phyloP scores from a whole-genome alignment of 768 basidiomycete species.

The Leccinum variicolor region DNA sequence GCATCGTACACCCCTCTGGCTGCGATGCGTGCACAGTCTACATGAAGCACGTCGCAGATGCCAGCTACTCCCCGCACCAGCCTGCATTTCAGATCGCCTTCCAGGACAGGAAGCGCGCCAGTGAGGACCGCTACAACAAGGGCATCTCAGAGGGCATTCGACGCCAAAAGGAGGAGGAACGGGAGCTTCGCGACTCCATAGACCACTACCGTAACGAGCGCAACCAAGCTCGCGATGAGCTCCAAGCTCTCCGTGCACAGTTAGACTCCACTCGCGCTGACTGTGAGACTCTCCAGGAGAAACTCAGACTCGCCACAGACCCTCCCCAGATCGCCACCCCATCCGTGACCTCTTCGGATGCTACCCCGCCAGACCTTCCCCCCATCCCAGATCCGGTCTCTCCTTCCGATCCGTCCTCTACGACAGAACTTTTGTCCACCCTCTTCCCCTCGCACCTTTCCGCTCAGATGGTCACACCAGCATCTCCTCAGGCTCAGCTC shows the following conservation, averaged over 20 bases:
- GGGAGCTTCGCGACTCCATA: conserved; percentile 30
- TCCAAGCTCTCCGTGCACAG: conserved; percentile 31
- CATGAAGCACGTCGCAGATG: conserved; percentile 39
- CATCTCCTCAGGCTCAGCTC: conserved; percentile 33
- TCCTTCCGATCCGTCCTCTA: conserved; percentile 12
- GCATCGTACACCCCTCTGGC: conserved; percentile 38
- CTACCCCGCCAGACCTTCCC: conserved; percentile 6
- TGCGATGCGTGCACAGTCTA: conserved; percentile 38
- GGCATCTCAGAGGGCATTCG: conserved; percentile 39
- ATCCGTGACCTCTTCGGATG: conserved; percentile 1
- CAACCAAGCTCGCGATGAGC: conserved; percentile 34
- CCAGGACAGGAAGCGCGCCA: conserved; percentile 36
- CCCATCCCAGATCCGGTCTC: conserved; percentile 1
- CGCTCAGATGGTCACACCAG: conserved; percentile 28
- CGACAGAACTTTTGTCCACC: conserved; percentile 16
- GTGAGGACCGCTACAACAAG: conserved; percentile 38
- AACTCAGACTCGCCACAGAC: conserved; percentile 13
- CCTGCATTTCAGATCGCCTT: conserved; percentile 40
- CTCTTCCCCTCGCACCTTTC: conserved; percentile 21
- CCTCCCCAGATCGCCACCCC: conserved; percentile 7
- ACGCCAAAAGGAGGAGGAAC: conserved; percentile 38
- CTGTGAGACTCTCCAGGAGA: conserved; percentile 30
- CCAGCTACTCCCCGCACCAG: conserved; percentile 35
- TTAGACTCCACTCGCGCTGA: conserved; percentile 32
- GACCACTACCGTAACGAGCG: conserved; percentile 36